A percentile compares a stretch with the other conserved stretches of the same genome.
phyloP scores from a whole-genome alignment of 495 filamentous ascomycete species.

The Penicillium pulvis region DNA sequence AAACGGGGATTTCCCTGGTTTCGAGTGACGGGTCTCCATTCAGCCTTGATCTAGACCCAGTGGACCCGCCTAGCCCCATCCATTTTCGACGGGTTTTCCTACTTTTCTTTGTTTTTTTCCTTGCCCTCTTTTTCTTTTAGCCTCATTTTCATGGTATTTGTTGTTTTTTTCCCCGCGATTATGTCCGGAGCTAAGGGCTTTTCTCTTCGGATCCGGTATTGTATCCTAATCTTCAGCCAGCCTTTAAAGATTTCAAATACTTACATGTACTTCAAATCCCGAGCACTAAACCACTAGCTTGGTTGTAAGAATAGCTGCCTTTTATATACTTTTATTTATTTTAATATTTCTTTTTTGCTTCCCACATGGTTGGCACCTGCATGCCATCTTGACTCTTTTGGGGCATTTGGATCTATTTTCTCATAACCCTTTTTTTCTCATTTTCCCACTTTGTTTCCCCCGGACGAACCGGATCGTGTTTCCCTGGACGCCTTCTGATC shows the following conservation, averaged over 20 bases:
- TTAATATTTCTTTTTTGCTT: slow-evolving; percentile 1
- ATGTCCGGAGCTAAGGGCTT: background rate
- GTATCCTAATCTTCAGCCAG: slow-evolving; percentile 3
- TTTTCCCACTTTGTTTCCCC: slow-evolving; percentile 1
- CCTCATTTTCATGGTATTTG: background rate
- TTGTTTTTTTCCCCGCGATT: background rate
- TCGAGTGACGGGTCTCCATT: background rate
- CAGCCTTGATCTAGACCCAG: background rate
- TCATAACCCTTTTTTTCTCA: background rate
- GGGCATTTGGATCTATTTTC: background rate
- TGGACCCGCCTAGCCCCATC: background rate
- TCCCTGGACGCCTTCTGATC: background rate
- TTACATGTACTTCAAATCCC: slow-evolving; percentile 1
- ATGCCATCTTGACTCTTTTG: slow-evolving; percentile 18
- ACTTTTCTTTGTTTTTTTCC: background rate
- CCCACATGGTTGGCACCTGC: slow-evolving; percentile 50
- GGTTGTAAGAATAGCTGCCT: background rate
- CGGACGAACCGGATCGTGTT: slow-evolving; percentile 19
- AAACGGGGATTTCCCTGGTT: background rate
- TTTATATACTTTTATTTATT: slow-evolving; percentile 2
- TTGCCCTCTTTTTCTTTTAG: background rate
- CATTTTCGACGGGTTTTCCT: background rate
- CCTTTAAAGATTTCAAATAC: background rate
- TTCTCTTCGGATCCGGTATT: background rate
- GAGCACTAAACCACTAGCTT: background rate